Base-by-base conservation (phyloP, 257 asterid species). In the Ballota nigra region DNA sequence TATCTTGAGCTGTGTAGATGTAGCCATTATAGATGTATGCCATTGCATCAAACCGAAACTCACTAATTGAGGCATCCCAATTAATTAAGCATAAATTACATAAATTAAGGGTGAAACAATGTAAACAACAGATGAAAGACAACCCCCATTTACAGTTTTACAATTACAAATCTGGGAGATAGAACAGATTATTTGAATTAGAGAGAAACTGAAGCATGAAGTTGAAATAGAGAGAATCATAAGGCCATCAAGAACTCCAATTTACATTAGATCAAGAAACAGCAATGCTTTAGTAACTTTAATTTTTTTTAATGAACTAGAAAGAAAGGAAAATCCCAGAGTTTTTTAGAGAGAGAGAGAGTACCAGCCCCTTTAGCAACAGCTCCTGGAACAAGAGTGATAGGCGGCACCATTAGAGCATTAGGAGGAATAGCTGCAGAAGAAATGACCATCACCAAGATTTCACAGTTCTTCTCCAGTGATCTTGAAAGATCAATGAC, bases 371-470 rank as follows among this genome's bases (percentile, higher is more conserved):
- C 87, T 84, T 81, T 89, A 71, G 89, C 83, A 74, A 76, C 89
- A 81, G 98, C 97, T 73, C 96, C 96, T 13, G 75, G 89, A 80
- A 93, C 82, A 69, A 93, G 90, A 60, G 96, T 81, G 75, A 93
- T 89, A 29, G 82, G n/a, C n/a, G n/a, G 83, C 77, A 93, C 94
- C 97, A 86, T 87, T 58, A 93, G 85, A 34, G 91, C 85, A 73
- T 79, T 45, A 16, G 85, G 72, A 26, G 76, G 83, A 70, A 66
- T 55, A 59, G 89, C 51, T 26, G 85, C 85, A 58, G 84, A 85
- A 26, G 85, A 75, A n/a, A n/a, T n/a, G n/a, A n/a, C n/a, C n/a
- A n/a, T n/a, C n/a, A n/a, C n/a, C n/a, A n/a, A n/a, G n/a, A n/a
- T n/a, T n/a, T n/a, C n/a, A n/a, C n/a, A n/a, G n/a, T n/a, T n/a